Evolutionary conservation across 75 land plant genomes (phyloP), one percentile per base, ranked within the genome.

Genomic region (Pinus tabuliformis): DNA sequence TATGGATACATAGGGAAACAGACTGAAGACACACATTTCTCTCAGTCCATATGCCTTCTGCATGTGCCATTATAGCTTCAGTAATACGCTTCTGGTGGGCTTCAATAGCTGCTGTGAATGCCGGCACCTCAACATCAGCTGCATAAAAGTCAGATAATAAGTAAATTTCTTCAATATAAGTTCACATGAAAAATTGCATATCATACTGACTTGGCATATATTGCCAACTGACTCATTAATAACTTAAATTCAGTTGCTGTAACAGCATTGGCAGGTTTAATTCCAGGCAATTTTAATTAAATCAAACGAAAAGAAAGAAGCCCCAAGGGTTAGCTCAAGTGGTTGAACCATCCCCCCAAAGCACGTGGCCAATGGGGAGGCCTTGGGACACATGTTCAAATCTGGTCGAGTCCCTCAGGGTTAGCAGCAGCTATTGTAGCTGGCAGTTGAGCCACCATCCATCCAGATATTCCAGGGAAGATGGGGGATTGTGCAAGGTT

Each of bases 31-130:
- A 18, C 56, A 85, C 90, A 73, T 85, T 73, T 42, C 77, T 80
- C 30, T 81, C 81, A 16, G 83, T 20, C 24, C 88, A 88, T 37
- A 88, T 80, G 84, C 81, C 17, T 59, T 76, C 24, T 39, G 90
- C 88, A 37, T 76, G 88, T 28, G 73, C 62, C 36, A 88, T 42
- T 21, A 88, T 78, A 13, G 90, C 90, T 24, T 83, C 82, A 20
- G 86, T 86, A 59, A 89, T 89, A 36, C 86, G 74, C 78, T 45
- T 39, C 82, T 86, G 86, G 72, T 89, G 91, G 18, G 91, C 84
- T 81, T 89, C 89, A 45, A 89, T 89, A 24, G 91, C 91, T 70
- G 89, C 86, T 20, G 82, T 56, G 60, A 89, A 81, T 21, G 91
- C 91, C 39, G 91, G 91, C 2, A 89, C 91, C 68, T 86, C 91